Base-by-base conservation (phyloP, 805 yeast species). In the Candida chauliodis region DNA sequence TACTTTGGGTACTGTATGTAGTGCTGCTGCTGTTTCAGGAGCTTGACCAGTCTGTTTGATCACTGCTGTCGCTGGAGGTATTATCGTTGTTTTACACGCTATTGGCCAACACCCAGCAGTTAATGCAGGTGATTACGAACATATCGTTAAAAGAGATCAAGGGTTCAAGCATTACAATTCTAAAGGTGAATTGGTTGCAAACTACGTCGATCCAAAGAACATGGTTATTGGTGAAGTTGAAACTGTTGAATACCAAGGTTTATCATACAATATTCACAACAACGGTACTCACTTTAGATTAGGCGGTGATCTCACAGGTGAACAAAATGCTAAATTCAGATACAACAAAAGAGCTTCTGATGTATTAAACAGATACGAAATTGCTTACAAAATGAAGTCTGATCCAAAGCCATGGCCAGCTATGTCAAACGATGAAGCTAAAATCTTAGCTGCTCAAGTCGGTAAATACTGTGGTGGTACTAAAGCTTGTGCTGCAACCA, bases 11-110 rank as follows among this genome's bases (percentile, higher is more conserved):
- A 27, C 30, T 27, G 30, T 27, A 14, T 27, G 30, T 27, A 19
- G 30, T 27, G 30, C 30, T 27, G 8, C 30, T 27, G 30, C 30
- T 27, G 30, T 27, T 27, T 27, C 30, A 8, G 30, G 30, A 14
- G 30, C 30, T 27, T 27, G 30, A 19, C 30, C 30, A 5, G 30
- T 19, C 5, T 27, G 30, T 27, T 11, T 27, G 10, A 27, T 27
- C 16, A 27, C 19, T 27, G 30, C 30, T 14, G 18, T 27, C 10
- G 30, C 30, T 27, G 30, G 30, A 14, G 30, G 30, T 27, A 7
- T 27, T 27, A 14, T 14, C 15, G 30, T 27, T 15, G 19, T 27
- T 16, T 27, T 27, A 14, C 30, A 27, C 15, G 30, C 30, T 27
- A 27, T 27, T 17, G 15, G 19, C 8, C 18, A n/a, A n/a, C 30